Evolutionary conservation across 306 rosid species (phyloP), one percentile per base, ranked within the genome.

Genomic region (Fagus sylvatica): DNA sequence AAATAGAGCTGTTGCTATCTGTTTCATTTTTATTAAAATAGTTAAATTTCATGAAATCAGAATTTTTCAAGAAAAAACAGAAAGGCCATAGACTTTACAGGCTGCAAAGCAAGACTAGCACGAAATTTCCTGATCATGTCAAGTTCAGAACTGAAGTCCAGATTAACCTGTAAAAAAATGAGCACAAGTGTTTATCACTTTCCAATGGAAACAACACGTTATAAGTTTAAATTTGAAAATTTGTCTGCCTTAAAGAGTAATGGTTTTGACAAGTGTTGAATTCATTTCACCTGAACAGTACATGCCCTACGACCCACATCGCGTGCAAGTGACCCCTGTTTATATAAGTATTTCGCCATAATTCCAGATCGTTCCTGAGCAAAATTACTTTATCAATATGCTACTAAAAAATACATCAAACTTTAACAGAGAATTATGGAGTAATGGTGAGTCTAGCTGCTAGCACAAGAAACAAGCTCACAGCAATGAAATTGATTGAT

Each of bases 251-350:
- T n/a, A n/a, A n/a, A n/a, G n/a, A n/a, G n/a, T n/a, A n/a, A n/a
- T n/a, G n/a, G n/a, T n/a, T n/a, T n/a, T n/a, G n/a, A 5, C 69
- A 30, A 72, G 16, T 66, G 70, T 67, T 76, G 65, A 54, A 60
- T 13, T 40, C 11, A 72, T 77, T 81, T 84, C 80, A 93, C 99
- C 97, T 95, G 99, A 39, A 95, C 99, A 55, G 99, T 95, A 86
- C 99, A 95, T 60, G 99, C 93, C 87, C 99, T 88, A 85, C 90
- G 87, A 98, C 93, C 93, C 98, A 91, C 91, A 84, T 95, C 98
- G 74, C 93, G 96, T 75, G 98, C 99, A 39, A 95, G 94, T 13
- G 99, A 81, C 57, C 99, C 96, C 81, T 90, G 98, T 88, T 88
- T 89, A 69, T 91, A 97, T 96, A 94, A 92, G 88, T 90, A 94